These are phyloP conservation scores for Podila clonocystis DNA, from an alignment of 192 early-diverging fungal genomes.

Conservation along the genomic window DNA sequence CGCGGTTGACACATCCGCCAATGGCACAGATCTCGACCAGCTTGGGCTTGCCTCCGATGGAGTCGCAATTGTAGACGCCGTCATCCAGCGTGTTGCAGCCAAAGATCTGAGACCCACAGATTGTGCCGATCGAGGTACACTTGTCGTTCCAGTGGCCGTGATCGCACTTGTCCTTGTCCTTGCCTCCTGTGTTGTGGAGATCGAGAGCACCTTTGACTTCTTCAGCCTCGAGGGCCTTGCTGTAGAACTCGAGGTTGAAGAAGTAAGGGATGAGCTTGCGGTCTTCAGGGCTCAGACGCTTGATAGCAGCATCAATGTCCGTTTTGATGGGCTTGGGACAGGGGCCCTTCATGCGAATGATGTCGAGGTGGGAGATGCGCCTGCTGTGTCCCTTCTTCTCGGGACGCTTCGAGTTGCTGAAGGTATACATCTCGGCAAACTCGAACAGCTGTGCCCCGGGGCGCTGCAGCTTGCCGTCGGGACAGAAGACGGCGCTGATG, in stretches of 20 bases:
- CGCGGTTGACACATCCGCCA: constrained; percentile 9
- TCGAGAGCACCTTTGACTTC: not conserved
- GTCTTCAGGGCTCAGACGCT: constrained; percentile 4
- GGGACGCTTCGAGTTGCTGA: not conserved
- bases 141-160: constrained; percentile 8
- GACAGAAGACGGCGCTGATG: constrained; percentile 25
- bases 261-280: not conserved
- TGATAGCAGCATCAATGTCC: constrained; percentile 10
- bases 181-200: not conserved
- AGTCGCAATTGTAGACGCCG: constrained; percentile 7
- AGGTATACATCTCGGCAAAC: not conserved
- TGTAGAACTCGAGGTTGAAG: not conserved
- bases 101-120: constrained; percentile 17
- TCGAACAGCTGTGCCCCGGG: not conserved
- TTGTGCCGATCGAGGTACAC: constrained; percentile 7
- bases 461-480: constrained; percentile 9
- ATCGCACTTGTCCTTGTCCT: not conserved
- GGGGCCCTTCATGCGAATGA: constrained; percentile 16
- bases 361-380: constrained; percentile 5
- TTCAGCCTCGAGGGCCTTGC: not conserved
- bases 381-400: constrained; percentile 1
- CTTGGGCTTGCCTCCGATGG: constrained; percentile 6
- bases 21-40: constrained; percentile 14
- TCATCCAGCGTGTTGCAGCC: constrained; percentile 20
- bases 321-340: constrained; percentile 15